These are phyloP conservation scores for Jaltomata sinuosa DNA, from an alignment of 257 asterid genomes.

Conservation along the genomic window DNA sequence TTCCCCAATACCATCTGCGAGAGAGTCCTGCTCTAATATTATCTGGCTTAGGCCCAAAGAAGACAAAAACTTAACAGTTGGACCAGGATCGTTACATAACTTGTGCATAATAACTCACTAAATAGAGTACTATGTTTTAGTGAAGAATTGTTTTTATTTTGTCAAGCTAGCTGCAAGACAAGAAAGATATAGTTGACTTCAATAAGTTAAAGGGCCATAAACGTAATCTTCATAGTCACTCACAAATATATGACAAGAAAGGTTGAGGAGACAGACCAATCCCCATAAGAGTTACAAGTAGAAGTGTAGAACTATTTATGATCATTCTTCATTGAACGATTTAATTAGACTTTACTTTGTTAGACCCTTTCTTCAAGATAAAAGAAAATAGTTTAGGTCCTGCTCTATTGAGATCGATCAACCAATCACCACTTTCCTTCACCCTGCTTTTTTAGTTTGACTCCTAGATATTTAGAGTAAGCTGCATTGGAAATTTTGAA, in stretches of 20 bases:
- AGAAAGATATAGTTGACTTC: too few species aligned
- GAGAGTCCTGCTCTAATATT: neutral
- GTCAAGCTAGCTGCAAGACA: too few species aligned
- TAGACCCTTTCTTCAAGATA: too few species aligned
- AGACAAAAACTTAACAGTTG: neutral
- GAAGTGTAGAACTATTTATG: neutral
- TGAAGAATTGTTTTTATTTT: too few species aligned
- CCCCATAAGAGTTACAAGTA: neutral
- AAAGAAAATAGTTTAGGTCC: neutral
- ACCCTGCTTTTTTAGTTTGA: neutral
- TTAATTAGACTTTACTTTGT: neutral
- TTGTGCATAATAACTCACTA: too few species aligned
- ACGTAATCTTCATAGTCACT: too few species aligned
- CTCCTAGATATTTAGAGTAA: neutral
- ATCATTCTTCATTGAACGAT: neutral
- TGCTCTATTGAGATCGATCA: neutral
- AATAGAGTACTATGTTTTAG: too few species aligned
- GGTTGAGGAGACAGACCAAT: neutral
- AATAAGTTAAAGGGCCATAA: too few species aligned
- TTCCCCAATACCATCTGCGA: neutral
- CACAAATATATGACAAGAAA: neutral
- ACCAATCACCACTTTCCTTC: neutral
- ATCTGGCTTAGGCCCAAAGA: neutral
- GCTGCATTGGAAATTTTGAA: neutral
- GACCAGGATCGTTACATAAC: neutral